A percentile compares a stretch with the other conserved stretches of the same genome.
These are phyloP conservation scores for Cryphonectria carpinicola DNA, from an alignment of 2,329 filamentous ascomycete genomes.

Conservation along the genomic window DNA sequence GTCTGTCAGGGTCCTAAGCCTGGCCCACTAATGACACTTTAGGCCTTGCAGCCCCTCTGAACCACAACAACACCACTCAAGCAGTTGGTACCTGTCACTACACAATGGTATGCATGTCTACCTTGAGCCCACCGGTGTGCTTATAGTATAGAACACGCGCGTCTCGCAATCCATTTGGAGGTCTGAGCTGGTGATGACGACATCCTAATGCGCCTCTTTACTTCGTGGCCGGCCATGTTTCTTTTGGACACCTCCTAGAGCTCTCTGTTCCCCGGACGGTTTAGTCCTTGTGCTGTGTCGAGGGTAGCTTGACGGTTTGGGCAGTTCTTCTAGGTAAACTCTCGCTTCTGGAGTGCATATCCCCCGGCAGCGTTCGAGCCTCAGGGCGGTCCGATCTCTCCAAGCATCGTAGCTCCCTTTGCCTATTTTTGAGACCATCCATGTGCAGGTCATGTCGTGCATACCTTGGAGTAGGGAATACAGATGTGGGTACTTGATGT, in stretches of 20 bases:
- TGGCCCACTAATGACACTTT: not conserved
- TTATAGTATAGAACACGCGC: not conserved
- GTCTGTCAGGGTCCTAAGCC: constrained; percentile 23
- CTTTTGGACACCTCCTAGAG: not conserved
- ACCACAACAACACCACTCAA: not conserved
- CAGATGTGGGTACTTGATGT: not conserved
- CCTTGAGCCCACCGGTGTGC: not conserved
- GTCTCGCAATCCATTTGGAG: not conserved
- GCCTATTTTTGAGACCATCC: not conserved
- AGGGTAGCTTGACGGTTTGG: not conserved
- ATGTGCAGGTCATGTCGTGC: not conserved
- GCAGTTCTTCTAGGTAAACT: not conserved
- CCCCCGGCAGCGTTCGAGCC: not conserved
- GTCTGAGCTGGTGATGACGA: not conserved
- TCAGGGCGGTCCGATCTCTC: not conserved
- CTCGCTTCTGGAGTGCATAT: not conserved
- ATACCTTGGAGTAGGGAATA: not conserved
- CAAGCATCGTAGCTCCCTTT: not conserved
- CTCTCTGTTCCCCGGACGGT: not conserved
- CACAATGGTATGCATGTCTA: not conserved
- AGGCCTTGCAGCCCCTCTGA: not conserved
- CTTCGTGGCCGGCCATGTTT: not conserved
- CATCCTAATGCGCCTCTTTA: not conserved
- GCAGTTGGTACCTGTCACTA: not conserved
- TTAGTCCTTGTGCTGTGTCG: not conserved